Evolutionary conservation across 2,329 filamentous ascomycete genomes (phyloP), one percentile per base, ranked within the genome.

Genomic region (Paracamarosporium sp.): DNA sequence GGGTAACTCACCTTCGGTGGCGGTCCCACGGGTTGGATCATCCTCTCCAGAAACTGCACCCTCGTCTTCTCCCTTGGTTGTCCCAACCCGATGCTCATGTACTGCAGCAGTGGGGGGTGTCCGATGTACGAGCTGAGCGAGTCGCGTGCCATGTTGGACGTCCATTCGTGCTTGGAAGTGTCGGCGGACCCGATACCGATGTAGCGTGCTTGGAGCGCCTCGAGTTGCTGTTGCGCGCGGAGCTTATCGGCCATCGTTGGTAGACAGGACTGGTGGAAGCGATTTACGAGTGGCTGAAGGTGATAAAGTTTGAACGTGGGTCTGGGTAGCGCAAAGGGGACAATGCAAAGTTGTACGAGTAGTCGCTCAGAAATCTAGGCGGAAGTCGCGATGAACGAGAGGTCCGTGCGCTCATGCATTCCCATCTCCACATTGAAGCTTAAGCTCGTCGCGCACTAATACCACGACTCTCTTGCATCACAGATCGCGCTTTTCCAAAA

Each of bases 101-200:
- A 97, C 36, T 91, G 88, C 15, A 98, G 83, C 59, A 97, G 83
- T 7, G 93, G 90, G 15, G 93, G 91, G 75, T 99, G 95, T 20
- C 95, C 95, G 63, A 95, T 86, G 70, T 96, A 93, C 62, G 89
- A 93, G 20, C 93, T 87, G 75, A 94, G 93, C 22, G 90, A 96
- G 81, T 99, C 95, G 76, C 95, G 93, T 74, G 93, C 87, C 74
- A 98, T 94, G 81, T 98, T 99, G 59, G 91, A 93, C 50, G 90
- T 90, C 93, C 93, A 99, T 80, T 99, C 95, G 88, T 95, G 95
- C 78, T 92, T 96, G 25, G 93, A 96, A 13, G 94, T 98, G 81
- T 99, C 95, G 41, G 94, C 92, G 78, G 97, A 93, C 24, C 95
- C 95, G 4, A 95, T 98, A 67, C 95, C 95, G 71, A 99, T 85